Conservation (phyloP, 768 basidiomycete species). For the Podaxis sp. region DNA sequence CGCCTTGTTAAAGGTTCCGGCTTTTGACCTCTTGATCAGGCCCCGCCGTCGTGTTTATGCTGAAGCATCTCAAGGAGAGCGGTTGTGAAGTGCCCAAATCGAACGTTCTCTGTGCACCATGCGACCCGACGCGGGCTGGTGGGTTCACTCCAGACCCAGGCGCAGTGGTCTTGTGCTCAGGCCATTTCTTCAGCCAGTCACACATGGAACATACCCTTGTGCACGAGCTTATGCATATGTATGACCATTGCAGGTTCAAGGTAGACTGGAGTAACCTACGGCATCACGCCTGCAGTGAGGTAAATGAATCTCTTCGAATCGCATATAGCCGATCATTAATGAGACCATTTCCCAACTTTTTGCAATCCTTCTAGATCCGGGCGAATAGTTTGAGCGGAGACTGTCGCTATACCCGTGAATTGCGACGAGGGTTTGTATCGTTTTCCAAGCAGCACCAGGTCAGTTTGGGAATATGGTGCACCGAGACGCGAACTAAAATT, state of each 20-base stretch:
- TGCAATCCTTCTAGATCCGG: conserved; percentile 63
- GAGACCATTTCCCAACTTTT: not conserved
- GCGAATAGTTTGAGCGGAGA: conserved; percentile 94
- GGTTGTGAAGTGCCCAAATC: conserved; percentile 69
- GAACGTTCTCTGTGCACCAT: conserved; percentile 83
- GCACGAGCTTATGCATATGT: conserved; percentile 94
- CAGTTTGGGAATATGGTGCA: conserved; percentile 11
- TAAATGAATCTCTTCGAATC: conserved; percentile 33
- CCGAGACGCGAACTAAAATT: conserved; percentile 10
- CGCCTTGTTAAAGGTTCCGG: conserved; percentile 2
- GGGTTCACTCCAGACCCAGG: conserved; percentile 80
- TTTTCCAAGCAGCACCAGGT: conserved; percentile 97
- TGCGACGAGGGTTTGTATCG: conserved; percentile 69
- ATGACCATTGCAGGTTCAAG: conserved; percentile 93
- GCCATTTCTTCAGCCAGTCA: conserved; percentile 72
- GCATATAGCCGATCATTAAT: not conserved
- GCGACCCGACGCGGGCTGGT: conserved; percentile 69
- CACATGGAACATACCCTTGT: conserved; percentile 93
- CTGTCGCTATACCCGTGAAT: conserved; percentile 82
- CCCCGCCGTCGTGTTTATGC: conserved; percentile 86
- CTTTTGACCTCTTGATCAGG: conserved; percentile 41
- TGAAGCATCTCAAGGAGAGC: conserved; percentile 79
- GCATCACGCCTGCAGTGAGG: conserved; percentile 97
- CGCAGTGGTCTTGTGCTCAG: conserved; percentile 82
- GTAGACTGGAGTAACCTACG: conserved; percentile 88